Conservation (phyloP, 768 basidiomycete species). For the Tricholoma matsutake region DNA sequence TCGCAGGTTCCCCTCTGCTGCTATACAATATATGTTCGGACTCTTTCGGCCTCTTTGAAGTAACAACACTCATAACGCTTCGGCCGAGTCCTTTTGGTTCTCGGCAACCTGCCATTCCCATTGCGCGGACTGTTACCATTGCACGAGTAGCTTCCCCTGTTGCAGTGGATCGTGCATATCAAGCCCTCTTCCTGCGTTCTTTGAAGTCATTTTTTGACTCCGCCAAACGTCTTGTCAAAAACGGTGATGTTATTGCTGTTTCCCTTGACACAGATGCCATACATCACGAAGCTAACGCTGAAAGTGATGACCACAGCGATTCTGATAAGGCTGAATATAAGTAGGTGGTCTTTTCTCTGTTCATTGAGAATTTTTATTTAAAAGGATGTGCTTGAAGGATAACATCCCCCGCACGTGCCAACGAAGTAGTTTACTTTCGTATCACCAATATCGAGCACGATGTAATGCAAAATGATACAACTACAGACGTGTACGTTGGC, state of each 20-base stretch:
- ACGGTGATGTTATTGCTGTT: slow-evolving; percentile 71
- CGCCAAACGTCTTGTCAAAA: slow-evolving; percentile 56
- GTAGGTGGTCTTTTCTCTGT: slow-evolving; percentile 17
- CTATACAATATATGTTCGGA: slow-evolving; percentile 48
- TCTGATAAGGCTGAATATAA: slow-evolving; percentile 16
- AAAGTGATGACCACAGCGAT: slow-evolving; percentile 23
- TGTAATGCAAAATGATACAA: slow-evolving; percentile 35
- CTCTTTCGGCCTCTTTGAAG: slow-evolving; percentile 17
- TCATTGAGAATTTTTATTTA: background rate
- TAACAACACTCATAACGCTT: slow-evolving; percentile 31
- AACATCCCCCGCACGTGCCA: slow-evolving; percentile 22
- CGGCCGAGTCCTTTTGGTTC: slow-evolving; percentile 61
- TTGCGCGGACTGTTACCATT: slow-evolving; percentile 65
- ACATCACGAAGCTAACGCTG: slow-evolving; percentile 14
- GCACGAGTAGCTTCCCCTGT: slow-evolving; percentile 79
- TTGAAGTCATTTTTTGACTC: slow-evolving; percentile 62
- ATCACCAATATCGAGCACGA: slow-evolving; percentile 76
- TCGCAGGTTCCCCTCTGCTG: slow-evolving; percentile 47
- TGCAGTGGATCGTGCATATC: slow-evolving; percentile 62
- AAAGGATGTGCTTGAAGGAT: background rate
- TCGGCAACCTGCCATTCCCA: slow-evolving; percentile 57
- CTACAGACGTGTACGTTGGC: slow-evolving; percentile 48
- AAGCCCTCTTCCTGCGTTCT: slow-evolving; percentile 55
- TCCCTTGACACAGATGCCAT: slow-evolving; percentile 52
- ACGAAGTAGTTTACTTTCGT: slow-evolving; percentile 69